phyloP scores from a whole-genome alignment of 306 rosid genomes.

The Styphnolobium japonicum region DNA sequence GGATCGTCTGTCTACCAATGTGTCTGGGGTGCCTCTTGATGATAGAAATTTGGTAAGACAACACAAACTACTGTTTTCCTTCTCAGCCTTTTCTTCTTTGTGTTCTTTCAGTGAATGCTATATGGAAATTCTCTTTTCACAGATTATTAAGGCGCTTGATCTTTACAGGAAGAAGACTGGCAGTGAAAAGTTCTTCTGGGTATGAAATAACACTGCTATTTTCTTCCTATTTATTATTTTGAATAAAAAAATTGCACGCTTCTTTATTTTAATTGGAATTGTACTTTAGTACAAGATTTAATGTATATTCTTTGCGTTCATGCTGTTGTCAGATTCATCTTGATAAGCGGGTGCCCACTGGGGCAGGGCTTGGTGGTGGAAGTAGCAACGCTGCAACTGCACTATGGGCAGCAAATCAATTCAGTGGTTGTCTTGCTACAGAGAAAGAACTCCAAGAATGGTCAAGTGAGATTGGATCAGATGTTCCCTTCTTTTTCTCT shows the following conservation, averaged over 20 bases:
- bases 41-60: constrained; percentile 79
- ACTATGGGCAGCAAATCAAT: constrained; percentile 96
- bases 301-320: not conserved
- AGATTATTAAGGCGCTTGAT: constrained; percentile 97
- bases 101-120: constrained; percentile 1
- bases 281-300: not conserved
- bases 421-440: constrained; percentile 68
- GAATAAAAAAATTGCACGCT: not conserved
- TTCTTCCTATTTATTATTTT: not conserved
- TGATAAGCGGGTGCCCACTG: constrained; percentile 89
- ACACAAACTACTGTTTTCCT: not conserved
- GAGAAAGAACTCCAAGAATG: constrained; percentile 95
- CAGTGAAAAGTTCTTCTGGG: constrained; percentile 82
- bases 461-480: constrained; percentile 98
- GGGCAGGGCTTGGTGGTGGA: constrained; percentile 99
- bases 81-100: not conserved
- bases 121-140: constrained; percentile 28
- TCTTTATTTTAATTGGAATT: not conserved
- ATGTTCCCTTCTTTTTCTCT: constrained; percentile 95
- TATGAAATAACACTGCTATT: constrained; percentile 32
- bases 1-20: constrained; percentile 86
- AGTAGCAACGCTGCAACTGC: constrained; percentile 99
- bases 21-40: constrained; percentile 89
- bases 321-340: constrained; percentile 76
- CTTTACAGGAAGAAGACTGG: constrained; percentile 93